These are phyloP conservation scores for Jatropha multifida DNA, from an alignment of 441 rosid genomes.

Conservation along the genomic window DNA sequence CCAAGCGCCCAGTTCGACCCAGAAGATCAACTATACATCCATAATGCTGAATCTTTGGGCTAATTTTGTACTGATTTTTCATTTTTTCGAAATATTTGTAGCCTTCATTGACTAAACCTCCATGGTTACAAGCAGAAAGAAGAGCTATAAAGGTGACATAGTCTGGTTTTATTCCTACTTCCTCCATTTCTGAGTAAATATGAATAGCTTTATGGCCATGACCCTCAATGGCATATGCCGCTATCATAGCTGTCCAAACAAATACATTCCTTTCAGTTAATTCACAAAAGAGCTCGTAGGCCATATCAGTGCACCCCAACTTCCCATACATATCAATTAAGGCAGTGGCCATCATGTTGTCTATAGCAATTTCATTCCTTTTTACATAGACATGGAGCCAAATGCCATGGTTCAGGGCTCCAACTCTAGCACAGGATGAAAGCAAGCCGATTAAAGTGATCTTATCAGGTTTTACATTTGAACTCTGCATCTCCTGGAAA, in stretches of 20 bases:
- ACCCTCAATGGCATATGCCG: constrained; percentile 22
- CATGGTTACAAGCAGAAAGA: constrained; percentile 27
- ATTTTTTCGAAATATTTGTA: constrained; percentile 16
- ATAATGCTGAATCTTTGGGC: constrained; percentile 22
- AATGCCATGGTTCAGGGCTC: constrained; percentile 23
- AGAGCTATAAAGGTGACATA: constrained; percentile 22
- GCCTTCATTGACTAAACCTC: constrained; percentile 23
- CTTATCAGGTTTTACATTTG: constrained; percentile 13
- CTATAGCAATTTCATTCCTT: constrained; percentile 11
- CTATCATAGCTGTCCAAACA: constrained; percentile 24
- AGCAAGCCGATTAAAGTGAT: constrained; percentile 11
- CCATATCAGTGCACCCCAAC: constrained; percentile 17
- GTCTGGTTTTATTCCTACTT: constrained; percentile 15
- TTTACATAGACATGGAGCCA: constrained; percentile 20
- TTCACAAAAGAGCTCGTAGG: constrained; percentile 11
- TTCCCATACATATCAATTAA: constrained; percentile 27
- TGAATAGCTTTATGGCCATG: constrained; percentile 8
- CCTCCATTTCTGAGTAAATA: constrained; percentile 19
- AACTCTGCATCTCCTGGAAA: constrained; percentile 21
- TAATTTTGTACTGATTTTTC: constrained; percentile 10
- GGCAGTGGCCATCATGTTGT: constrained; percentile 17
- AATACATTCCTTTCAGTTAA: constrained; percentile 11
- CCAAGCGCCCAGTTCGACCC: constrained; percentile 17
- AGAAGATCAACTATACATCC: constrained; percentile 29
- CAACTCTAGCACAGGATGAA: constrained; percentile 21